Percentiles rank a stretch among this genome's conserved stretches.
These are phyloP conservation scores for Staphylotrichum tortipilum DNA, from an alignment of 495 filamentous ascomycete species.

Conservation along the genomic window DNA sequence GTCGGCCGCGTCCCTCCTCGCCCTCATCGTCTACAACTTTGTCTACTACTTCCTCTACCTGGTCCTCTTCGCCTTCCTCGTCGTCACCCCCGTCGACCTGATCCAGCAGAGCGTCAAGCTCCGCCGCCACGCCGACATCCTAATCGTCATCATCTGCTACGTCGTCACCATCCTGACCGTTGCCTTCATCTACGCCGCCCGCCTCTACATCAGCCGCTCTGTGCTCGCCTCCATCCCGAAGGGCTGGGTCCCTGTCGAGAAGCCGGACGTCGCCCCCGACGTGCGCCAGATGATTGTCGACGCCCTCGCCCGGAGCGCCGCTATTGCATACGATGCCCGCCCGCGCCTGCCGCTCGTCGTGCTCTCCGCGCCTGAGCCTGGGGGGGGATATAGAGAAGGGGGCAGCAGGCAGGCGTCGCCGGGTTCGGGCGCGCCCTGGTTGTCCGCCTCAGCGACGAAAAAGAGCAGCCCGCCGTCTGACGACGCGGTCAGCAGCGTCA, in stretches of 20 bases:
- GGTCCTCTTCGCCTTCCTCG: slow-evolving; percentile 59
- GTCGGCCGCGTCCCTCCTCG: slow-evolving; percentile 37
- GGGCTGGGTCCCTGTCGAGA: slow-evolving; percentile 70
- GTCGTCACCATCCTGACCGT: slow-evolving; percentile 63
- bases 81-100: slow-evolving; percentile 75
- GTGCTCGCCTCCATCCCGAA: slow-evolving; percentile 78
- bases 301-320: slow-evolving; percentile 62
- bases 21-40: slow-evolving; percentile 73
- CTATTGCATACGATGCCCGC: slow-evolving; percentile 68
- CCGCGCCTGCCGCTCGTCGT: slow-evolving; percentile 48
- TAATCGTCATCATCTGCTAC: slow-evolving; percentile 73
- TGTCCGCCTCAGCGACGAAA: slow-evolving; percentile 19
- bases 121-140: slow-evolving; percentile 65
- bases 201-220: slow-evolving; percentile 81
- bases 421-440: not conserved
- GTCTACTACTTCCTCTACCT: slow-evolving; percentile 71
- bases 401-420: not conserved
- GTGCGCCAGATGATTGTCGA: slow-evolving; percentile 67
- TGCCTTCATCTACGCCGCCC: slow-evolving; percentile 67
- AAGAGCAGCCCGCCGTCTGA: slow-evolving; percentile 15
- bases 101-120: slow-evolving; percentile 67
- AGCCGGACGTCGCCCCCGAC: slow-evolving; percentile 62
- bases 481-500: slow-evolving; percentile 3
- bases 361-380: slow-evolving; percentile 6
- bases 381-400: not conserved